A percentile compares a stretch with the other conserved stretches of the same genome.
phyloP scores from a whole-genome alignment of 192 early-diverging fungal species.

The Entrophospora sp. region DNA sequence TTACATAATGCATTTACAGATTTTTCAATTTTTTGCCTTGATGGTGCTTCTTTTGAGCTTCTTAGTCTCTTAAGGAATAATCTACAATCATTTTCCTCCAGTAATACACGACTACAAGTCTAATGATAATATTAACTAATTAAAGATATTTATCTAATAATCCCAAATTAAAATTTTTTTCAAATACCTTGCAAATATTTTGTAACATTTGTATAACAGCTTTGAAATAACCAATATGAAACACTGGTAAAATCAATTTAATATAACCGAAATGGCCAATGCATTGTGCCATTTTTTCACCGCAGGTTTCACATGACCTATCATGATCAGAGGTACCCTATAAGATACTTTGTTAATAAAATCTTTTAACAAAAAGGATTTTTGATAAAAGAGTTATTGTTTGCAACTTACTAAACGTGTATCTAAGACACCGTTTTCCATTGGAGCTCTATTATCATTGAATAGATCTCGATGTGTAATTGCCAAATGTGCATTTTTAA shows the following conservation, averaged over 20 bases:
- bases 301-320: slow-evolving; percentile 86
- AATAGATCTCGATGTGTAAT: slow-evolving; percentile 85
- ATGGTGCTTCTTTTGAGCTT: slow-evolving; percentile 71
- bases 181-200: slow-evolving; percentile 86
- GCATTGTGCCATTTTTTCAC: slow-evolving; percentile 77
- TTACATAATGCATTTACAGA: slow-evolving; percentile 76
- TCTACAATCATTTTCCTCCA: slow-evolving; percentile 74
- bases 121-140: slow-evolving; percentile 24
- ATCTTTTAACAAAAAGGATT: neutral
- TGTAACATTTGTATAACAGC: slow-evolving; percentile 82
- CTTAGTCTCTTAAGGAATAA: slow-evolving; percentile 60
- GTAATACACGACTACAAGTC: slow-evolving; percentile 79
- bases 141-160: neutral
- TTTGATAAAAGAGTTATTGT: neutral
- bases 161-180: neutral
- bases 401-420: slow-evolving; percentile 60
- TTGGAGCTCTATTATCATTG: slow-evolving; percentile 64
- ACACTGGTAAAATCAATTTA: slow-evolving; percentile 87
- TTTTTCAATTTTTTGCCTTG: slow-evolving; percentile 71
- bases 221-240: slow-evolving; percentile 98
- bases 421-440: slow-evolving; percentile 85
- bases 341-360: neutral
- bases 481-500: slow-evolving; percentile 83
- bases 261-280: slow-evolving; percentile 96
- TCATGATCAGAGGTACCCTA: slow-evolving; percentile 80